Evolutionary conservation across 225 moss, liverwort and hornwort species (phyloP).

Genomic region (Straminergon stramineum): DNA sequence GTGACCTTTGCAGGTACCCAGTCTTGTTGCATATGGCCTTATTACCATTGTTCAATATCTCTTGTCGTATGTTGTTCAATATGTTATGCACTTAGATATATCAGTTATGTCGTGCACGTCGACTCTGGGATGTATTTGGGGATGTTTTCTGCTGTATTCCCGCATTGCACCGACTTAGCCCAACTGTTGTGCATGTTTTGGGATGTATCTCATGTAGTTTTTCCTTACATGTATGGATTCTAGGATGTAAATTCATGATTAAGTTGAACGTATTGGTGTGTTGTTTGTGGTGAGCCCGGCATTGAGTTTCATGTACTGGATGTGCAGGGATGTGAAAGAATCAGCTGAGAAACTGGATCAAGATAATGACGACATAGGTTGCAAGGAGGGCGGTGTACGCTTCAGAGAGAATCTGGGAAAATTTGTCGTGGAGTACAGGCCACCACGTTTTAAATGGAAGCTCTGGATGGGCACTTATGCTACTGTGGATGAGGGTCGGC

Average conservation of each 20-base stretch:
- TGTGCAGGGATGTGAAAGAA: constrained; percentile 17
- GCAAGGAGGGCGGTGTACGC: constrained; percentile 39
- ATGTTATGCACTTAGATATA: neutral
- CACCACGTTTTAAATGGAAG: constrained; percentile 50
- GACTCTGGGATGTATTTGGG: neutral
- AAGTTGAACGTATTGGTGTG: neutral
- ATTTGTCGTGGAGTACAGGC: constrained; percentile 46
- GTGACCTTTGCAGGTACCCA: constrained; percentile 19
- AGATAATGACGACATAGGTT: constrained; percentile 21
- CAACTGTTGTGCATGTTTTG: neutral
- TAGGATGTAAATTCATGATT: neutral
- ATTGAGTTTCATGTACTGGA: neutral
- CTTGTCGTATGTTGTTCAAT: neutral
- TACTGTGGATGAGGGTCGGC: constrained; percentile 30
- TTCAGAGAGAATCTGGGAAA: constrained; percentile 36
- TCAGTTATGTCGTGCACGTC: neutral
- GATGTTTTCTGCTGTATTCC: neutral
- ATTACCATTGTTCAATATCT: neutral
- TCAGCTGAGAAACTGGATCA: constrained; percentile 4
- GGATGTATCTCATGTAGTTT: neutral
- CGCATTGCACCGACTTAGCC: neutral
- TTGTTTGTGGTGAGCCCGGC: neutral
- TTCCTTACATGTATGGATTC: neutral
- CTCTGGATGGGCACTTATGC: constrained; percentile 51
- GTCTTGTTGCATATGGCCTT: neutral